These are phyloP conservation scores for Termitomyces sp. DNA, from an alignment of 768 basidiomycete species.

Conservation along the genomic window DNA sequence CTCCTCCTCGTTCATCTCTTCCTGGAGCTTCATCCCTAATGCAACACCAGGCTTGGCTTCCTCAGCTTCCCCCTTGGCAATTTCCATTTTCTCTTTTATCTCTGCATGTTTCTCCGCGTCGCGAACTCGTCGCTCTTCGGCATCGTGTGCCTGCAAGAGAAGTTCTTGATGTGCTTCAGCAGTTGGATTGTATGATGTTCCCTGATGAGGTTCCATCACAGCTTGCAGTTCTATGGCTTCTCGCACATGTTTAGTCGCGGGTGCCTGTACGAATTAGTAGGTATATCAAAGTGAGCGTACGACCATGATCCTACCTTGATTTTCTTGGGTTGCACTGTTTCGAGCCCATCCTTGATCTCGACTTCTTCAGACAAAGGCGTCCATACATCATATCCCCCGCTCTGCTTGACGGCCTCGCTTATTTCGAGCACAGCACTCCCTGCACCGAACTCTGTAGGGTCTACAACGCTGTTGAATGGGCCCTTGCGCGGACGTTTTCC, in stretches of 20 bases:
- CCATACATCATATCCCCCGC: conserved; percentile 68
- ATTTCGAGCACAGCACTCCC: conserved; percentile 63
- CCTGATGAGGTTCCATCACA: conserved; percentile 67
- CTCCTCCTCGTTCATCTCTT: conserved; percentile 16
- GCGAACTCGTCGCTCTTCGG: conserved; percentile 53
- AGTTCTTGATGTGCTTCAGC: conserved; percentile 68
- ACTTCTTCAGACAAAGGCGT: conserved; percentile 25
- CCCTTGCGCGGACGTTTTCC: conserved; percentile 67
- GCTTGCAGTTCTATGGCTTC: conserved; percentile 60
- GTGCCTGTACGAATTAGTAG: conserved; percentile 31
- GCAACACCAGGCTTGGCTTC: not conserved
- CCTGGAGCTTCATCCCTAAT: conserved; percentile 32
- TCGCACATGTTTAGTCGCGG: conserved; percentile 37
- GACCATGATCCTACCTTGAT: conserved; percentile 51
- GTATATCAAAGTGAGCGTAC: not conserved
- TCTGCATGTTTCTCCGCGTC: conserved; percentile 49
- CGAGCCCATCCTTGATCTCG: conserved; percentile 31
- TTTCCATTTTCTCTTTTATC: conserved; percentile 50
- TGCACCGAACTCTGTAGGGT: conserved; percentile 59
- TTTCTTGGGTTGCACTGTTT: conserved; percentile 32
- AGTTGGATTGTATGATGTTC: conserved; percentile 87
- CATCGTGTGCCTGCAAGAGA: conserved; percentile 56
- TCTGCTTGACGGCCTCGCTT: conserved; percentile 63
- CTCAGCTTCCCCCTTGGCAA: conserved; percentile 31
- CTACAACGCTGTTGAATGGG: conserved; percentile 65